phyloP scores from a whole-genome alignment of 768 basidiomycete species.

The Lentinus brumalis region DNA sequence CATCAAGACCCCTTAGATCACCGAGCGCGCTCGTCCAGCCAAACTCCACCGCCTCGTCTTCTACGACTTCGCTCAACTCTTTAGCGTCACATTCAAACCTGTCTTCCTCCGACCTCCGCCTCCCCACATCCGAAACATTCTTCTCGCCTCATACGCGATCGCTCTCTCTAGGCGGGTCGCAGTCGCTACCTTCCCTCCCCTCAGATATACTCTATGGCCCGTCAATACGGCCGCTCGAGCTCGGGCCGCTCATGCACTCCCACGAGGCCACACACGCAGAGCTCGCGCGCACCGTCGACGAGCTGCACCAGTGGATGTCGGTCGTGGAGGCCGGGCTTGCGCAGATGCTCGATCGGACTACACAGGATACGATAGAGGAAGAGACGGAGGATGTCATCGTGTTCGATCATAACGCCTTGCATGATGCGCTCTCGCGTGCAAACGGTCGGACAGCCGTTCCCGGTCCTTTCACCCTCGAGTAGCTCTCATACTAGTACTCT shows the following conservation, averaged over 20 bases:
- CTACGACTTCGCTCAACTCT: conserved; percentile 43
- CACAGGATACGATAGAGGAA: conserved; percentile 60
- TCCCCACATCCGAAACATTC: conserved; percentile 18
- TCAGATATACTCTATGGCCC: conserved; percentile 39
- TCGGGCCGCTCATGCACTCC: conserved; percentile 53
- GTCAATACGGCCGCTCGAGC: conserved; percentile 67
- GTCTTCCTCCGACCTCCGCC: conserved; percentile 25
- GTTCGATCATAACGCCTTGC: conserved; percentile 4
- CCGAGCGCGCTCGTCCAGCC: conserved; percentile 23
- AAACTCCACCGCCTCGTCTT: conserved; percentile 38
- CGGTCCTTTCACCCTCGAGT: conserved; percentile 13
- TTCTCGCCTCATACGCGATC: conserved; percentile 24
- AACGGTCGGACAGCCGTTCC: conserved; percentile 14
- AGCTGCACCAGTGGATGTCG: conserved; percentile 75
- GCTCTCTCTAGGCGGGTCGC: conserved; percentile 27
- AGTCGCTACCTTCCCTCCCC: conserved; percentile 22
- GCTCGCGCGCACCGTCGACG: conserved; percentile 71
- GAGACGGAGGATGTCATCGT: conserved; percentile 39
- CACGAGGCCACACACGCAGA: conserved; percentile 65
- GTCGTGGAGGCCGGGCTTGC: conserved; percentile 73
- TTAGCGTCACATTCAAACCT: conserved; percentile 31
- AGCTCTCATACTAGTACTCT: neutral
- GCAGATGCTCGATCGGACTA: conserved; percentile 58
- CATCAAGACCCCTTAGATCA: conserved; percentile 40
- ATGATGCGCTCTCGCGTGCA: neutral